These are phyloP conservation scores for Picea glauca DNA, from an alignment of 75 land plant species.

Conservation along the genomic window DNA sequence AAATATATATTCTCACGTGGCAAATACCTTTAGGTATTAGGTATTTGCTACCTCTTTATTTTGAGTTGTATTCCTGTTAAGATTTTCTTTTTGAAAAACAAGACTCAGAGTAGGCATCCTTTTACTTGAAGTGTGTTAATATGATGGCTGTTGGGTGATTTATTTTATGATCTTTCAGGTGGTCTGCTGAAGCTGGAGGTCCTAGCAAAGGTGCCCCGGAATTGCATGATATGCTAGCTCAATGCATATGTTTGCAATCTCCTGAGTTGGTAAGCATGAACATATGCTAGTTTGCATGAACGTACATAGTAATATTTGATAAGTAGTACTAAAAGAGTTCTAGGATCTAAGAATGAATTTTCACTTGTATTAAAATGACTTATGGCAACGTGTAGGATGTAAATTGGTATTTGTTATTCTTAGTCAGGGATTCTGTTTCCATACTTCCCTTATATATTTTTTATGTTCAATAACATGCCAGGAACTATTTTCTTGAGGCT, in stretches of 20 bases:
- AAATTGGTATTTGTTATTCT: no score
- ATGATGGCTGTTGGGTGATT: background rate
- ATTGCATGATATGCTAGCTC: constrained; percentile 75
- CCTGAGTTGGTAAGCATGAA: constrained; percentile 62
- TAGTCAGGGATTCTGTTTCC: background rate
- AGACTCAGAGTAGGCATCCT: no score
- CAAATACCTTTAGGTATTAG: background rate
- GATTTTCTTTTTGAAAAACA: background rate
- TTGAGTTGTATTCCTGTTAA: background rate
- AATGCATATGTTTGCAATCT: constrained; percentile 73
- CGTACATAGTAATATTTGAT: background rate
- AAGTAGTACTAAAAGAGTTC: no score
- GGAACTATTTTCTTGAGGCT: background rate
- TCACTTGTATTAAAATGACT: no score
- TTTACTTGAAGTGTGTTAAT: background rate
- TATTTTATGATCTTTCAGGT: constrained; percentile 38
- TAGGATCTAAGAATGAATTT: no score
- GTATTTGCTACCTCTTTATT: background rate
- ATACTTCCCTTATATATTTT: background rate
- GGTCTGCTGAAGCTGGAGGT: constrained; percentile 85
- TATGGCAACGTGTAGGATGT: no score
- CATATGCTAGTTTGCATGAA: background rate
- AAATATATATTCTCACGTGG: background rate
- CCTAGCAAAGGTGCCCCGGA: constrained; percentile 65
- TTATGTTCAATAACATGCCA: background rate